Percentiles rank a stretch among this genome's conserved stretches.
phyloP scores from a whole-genome alignment of 2,329 filamentous ascomycete species.

The Neoascochyta sp. region DNA sequence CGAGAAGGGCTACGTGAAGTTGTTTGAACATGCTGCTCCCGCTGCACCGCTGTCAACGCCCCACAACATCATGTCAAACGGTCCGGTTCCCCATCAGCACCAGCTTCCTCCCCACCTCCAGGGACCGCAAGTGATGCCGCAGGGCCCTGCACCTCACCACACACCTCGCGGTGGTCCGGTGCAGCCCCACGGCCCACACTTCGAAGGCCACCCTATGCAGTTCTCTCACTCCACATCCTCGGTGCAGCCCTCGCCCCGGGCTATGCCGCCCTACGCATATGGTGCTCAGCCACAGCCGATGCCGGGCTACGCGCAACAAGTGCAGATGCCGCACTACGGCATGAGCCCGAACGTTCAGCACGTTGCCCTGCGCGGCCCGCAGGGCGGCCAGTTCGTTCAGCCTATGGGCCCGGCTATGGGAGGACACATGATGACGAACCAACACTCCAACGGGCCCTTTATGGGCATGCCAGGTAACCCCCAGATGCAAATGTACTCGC shows the following conservation, averaged over 20 bases:
- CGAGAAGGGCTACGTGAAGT: constrained; percentile 74
- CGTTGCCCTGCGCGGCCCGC: constrained; percentile 68
- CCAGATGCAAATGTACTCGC: constrained; percentile 80
- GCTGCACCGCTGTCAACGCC: constrained; percentile 58
- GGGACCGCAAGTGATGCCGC: constrained; percentile 62
- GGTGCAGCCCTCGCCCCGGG: constrained; percentile 74
- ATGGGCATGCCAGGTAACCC: constrained; percentile 66
- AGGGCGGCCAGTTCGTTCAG: constrained; percentile 69
- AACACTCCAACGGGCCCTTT: constrained; percentile 63
- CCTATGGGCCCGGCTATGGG: constrained; percentile 69
- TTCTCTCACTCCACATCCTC: constrained; percentile 81
- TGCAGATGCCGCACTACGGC: constrained; percentile 66
- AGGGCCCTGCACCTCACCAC: constrained; percentile 70
- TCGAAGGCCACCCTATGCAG: constrained; percentile 82
- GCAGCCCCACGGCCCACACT: constrained; percentile 69
- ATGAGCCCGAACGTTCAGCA: constrained; percentile 67
- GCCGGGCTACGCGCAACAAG: constrained; percentile 46
- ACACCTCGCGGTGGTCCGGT: constrained; percentile 73
- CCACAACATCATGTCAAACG: constrained; percentile 59
- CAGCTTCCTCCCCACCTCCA: constrained; percentile 81
- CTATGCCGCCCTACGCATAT: constrained; percentile 69
- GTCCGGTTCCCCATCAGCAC: constrained; percentile 75
- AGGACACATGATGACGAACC: constrained; percentile 74
- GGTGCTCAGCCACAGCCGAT: constrained; percentile 57
- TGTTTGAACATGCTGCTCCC: constrained; percentile 66